Evolutionary conservation across 306 rosid genomes (phyloP).

Genomic region (Vicia sativa): DNA sequence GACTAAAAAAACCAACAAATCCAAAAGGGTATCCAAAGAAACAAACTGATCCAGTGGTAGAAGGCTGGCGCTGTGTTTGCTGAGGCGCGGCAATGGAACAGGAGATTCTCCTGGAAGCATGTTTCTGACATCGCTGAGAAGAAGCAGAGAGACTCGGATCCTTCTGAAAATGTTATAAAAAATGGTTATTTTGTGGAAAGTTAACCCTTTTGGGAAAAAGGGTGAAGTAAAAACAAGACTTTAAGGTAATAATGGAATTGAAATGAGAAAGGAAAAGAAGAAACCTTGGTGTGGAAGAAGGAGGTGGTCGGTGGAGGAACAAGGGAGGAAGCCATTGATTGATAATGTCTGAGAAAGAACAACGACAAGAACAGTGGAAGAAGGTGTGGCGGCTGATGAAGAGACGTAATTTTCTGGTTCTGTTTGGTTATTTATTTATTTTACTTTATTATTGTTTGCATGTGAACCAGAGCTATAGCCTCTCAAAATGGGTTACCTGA

Average conservation of each 20-base stretch:
- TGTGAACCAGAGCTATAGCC: too few relatives aligned
- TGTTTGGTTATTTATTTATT: not conserved
- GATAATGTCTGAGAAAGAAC: conserved; percentile 3
- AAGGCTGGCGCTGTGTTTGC: conserved; percentile 76
- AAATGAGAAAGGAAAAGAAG: not conserved
- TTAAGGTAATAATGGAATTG: not conserved
- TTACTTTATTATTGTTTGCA: not conserved
- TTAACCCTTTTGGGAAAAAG: conserved; percentile 17
- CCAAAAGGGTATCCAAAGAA: conserved; percentile 9
- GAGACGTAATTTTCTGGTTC: not conserved
- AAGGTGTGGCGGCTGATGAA: conserved; percentile 20
- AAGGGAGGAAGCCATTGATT: conserved; percentile 65
- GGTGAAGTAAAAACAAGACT: conserved; percentile 1
- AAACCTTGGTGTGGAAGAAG: conserved; percentile 56
- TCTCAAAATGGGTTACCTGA: too few relatives aligned
- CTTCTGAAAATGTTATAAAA: conserved; percentile 41
- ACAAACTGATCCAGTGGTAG: conserved; percentile 75
- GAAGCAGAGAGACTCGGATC: conserved; percentile 54
- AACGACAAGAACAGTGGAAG: not conserved
- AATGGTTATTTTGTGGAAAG: conserved; percentile 15
- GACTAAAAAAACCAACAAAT: conserved; percentile 12
- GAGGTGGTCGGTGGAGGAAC: conserved; percentile 52
- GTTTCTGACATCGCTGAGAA: conserved; percentile 49
- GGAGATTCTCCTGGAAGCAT: conserved; percentile 51
- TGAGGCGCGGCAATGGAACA: conserved; percentile 74